Conservation (phyloP, 2,329 filamentous ascomycete species). For the Ophiocordyceps camponoti-saundersi region DNA sequence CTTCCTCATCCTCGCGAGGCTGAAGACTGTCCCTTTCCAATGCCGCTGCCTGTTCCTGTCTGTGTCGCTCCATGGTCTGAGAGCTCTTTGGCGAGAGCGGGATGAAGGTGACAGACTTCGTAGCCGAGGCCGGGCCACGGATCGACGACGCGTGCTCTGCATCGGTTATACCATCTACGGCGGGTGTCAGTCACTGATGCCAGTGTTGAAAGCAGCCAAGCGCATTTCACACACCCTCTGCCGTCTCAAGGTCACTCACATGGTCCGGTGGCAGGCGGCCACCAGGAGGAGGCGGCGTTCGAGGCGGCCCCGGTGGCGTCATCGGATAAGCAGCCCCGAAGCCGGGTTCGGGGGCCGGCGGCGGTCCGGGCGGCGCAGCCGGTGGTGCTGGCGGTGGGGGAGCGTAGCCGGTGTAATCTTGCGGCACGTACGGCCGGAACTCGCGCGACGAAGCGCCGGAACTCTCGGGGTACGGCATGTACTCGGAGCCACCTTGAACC, state of each 20-base stretch:
- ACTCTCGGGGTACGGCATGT: slow-evolving; percentile 10
- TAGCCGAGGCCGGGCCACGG: slow-evolving; percentile 1
- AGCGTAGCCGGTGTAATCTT: slow-evolving; percentile 23
- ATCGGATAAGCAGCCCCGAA: slow-evolving; percentile 7
- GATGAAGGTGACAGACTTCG: slow-evolving; percentile 28
- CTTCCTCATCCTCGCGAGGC: slow-evolving; percentile 3
- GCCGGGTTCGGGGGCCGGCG: slow-evolving; percentile 4
- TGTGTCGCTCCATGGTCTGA: slow-evolving; percentile 25
- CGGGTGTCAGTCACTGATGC: slow-evolving; percentile 7
- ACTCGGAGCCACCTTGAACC: slow-evolving; percentile 2
- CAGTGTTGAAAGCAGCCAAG: slow-evolving; percentile 4
- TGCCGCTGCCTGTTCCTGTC: slow-evolving; percentile 14
- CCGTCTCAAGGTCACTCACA: slow-evolving; percentile 21
- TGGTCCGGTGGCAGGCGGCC: slow-evolving; percentile 20
- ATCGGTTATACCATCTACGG: slow-evolving; percentile 13
- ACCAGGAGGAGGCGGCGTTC: slow-evolving; percentile 8
- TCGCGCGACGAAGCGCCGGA: slow-evolving; percentile 14
- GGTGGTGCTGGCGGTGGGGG: slow-evolving; percentile 18
- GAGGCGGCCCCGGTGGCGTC: slow-evolving; percentile 13
- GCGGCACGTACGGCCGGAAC: slow-evolving; percentile 22
- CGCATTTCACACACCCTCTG: slow-evolving; percentile 21
- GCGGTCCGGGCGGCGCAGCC: slow-evolving; percentile 19
- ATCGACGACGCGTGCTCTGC: neutral
- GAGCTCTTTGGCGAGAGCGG: slow-evolving; percentile 33
- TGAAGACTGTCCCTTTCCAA: slow-evolving; percentile 5